Evolutionary conservation across 2,329 filamentous ascomycete genomes (phyloP).

Genomic region (Septoria linicola): DNA sequence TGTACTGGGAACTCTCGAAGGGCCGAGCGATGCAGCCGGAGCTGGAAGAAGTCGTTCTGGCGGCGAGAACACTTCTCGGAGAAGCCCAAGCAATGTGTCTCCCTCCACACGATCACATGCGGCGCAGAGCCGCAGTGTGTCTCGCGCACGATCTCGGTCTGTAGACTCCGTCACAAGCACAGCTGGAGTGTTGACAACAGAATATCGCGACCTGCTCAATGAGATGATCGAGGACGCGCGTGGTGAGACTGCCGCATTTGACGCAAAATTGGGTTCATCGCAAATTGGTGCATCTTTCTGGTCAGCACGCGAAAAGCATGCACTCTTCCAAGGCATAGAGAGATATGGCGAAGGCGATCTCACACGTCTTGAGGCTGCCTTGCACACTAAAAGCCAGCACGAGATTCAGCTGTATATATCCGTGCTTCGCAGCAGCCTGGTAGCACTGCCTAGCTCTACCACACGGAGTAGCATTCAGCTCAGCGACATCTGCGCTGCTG

Average conservation of each 20-base stretch:
- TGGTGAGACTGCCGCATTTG: not conserved
- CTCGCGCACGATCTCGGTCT: slow-evolving; percentile 14
- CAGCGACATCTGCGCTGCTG: slow-evolving; percentile 67
- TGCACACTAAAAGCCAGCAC: slow-evolving; percentile 69
- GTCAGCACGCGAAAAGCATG: slow-evolving; percentile 68
- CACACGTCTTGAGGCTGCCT: slow-evolving; percentile 58
- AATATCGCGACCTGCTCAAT: slow-evolving; percentile 55
- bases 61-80: not conserved
- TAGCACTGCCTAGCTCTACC: slow-evolving; percentile 41
- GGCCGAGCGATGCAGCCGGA: too few species aligned
- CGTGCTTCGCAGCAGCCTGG: slow-evolving; percentile 56
- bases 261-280: slow-evolving; percentile 37
- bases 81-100: slow-evolving; percentile 14
- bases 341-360: slow-evolving; percentile 64
- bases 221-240: slow-evolving; percentile 54
- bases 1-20: too few species aligned
- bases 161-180: slow-evolving; percentile 11
- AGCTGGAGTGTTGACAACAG: slow-evolving; percentile 14
- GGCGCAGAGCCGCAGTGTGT: slow-evolving; percentile 11
- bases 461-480: slow-evolving; percentile 41
- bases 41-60: too few species aligned
- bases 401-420: slow-evolving; percentile 72
- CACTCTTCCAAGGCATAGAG: slow-evolving; percentile 65
- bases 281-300: slow-evolving; percentile 71
- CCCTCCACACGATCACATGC: slow-evolving; percentile 12